These are phyloP conservation scores for Cucurbitaria berberidis DNA, from an alignment of 2,329 filamentous ascomycete genomes.

Conservation along the genomic window DNA sequence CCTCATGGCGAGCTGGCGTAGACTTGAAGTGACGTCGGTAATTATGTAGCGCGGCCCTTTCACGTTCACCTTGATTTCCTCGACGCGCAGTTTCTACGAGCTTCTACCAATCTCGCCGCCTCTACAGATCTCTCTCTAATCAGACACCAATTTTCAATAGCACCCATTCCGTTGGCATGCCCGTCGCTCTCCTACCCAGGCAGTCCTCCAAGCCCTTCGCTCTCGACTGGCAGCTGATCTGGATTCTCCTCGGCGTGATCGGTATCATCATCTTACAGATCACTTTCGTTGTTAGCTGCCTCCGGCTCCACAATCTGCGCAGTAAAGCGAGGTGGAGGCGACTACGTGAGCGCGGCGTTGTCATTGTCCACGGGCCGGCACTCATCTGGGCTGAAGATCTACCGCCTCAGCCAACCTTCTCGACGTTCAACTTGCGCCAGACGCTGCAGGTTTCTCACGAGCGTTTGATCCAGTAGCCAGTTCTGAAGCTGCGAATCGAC, in stretches of 20 bases:
- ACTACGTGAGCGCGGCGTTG: slow-evolving; percentile 15
- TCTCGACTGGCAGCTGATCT: slow-evolving; percentile 10
- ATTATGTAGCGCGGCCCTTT: not conserved
- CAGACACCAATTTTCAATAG: not conserved
- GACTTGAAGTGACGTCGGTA: not conserved
- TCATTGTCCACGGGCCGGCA: slow-evolving; percentile 14
- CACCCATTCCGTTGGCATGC: not conserved
- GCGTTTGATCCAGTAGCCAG: not conserved
- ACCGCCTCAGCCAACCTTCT: slow-evolving; percentile 8
- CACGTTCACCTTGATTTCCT: not conserved
- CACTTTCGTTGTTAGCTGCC: not conserved
- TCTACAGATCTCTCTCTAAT: not conserved
- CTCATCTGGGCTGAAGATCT: slow-evolving; percentile 18
- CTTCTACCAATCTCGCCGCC: not conserved
- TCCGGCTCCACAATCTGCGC: slow-evolving; percentile 5
- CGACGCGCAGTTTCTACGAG: not conserved
- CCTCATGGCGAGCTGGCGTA: too few species aligned
- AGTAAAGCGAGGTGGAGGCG: slow-evolving; percentile 19
- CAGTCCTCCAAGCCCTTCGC: not conserved
- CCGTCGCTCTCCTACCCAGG: not conserved
- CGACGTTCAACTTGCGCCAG: slow-evolving; percentile 13
- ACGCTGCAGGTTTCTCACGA: not conserved
- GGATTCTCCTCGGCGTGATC: slow-evolving; percentile 3
- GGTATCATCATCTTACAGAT: slow-evolving; percentile 8
- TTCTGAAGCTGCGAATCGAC: not conserved